phyloP scores from a whole-genome alignment of 345 rosid species.

The Syzygium aqueum region DNA sequence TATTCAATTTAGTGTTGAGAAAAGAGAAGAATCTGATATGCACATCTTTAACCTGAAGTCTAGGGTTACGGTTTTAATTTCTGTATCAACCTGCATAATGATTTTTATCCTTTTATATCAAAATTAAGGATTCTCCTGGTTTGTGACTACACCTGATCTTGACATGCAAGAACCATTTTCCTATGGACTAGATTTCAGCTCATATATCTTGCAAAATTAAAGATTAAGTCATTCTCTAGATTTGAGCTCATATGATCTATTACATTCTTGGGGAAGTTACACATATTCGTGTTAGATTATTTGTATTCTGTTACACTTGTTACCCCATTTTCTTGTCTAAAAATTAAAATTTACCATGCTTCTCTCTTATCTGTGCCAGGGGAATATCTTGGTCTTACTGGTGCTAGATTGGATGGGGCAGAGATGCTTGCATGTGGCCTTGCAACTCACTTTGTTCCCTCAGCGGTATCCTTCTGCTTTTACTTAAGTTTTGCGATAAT shows the following conservation, averaged over 20 bases:
- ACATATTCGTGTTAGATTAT: background rate
- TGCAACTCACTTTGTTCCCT: constrained; percentile 77
- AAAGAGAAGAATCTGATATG: background rate
- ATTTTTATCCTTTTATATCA: background rate
- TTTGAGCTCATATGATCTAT: background rate
- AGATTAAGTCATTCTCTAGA: background rate
- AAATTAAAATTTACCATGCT: background rate
- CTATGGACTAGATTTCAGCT: background rate
- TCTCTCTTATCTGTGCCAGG: constrained; percentile 24
- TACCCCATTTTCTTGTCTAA: background rate
- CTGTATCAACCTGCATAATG: background rate
- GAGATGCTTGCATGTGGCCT: constrained; percentile 88
- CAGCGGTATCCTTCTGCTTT: constrained; percentile 30
- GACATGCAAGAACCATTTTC: background rate
- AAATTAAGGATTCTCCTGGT: background rate
- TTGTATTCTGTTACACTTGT: background rate
- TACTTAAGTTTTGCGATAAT: background rate
- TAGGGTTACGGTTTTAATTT: background rate
- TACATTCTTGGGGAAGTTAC: background rate
- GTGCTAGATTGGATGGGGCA: constrained; percentile 71
- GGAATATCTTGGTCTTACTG: constrained; percentile 74
- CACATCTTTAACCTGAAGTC: background rate
- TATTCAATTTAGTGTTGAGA: background rate
- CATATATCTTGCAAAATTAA: background rate
- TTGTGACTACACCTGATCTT: background rate